Evolutionary conservation across 495 filamentous ascomycete genomes (phyloP), one percentile per base, ranked within the genome.

Genomic region (Lasiosphaeria ovina): DNA sequence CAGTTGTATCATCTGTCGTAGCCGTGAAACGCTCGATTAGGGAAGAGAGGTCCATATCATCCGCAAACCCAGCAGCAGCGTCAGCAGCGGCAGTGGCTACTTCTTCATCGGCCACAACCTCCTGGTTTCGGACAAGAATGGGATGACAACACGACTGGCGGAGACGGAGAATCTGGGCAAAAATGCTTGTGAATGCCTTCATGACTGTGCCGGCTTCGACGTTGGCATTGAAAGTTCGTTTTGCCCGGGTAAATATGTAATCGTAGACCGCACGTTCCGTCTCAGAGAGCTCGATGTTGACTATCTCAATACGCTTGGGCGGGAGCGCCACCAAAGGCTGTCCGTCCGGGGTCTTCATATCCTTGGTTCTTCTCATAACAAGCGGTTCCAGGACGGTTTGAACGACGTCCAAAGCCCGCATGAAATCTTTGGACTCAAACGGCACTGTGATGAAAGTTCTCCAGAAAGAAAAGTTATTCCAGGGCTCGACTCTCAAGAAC

Each of bases 381-480:
- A 98, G 79, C 8, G 94, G 94, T 66, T 98, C 95, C 24, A 98
- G 76, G 0, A 98, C 94, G 0, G 92, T 98, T 66, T 98, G 94
- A 3, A 98, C 95, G 4, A 98, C 95, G 69, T 98, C 94, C 7
- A 98, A 81, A 3, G 95, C 94, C 5, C 92, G 87, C 51, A 97
- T 83, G 62, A 91, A 97, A 64, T 98, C 89, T 63, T 94, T 95
- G 0, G 90, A 91, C 69, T 98, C 94, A 56, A 98, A 98, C 0
- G 94, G 94, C 12, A 93, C 86, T 0, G 95, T 98, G 64, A 98
- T 98, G 73, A 98, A 98, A 0, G 95, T 98, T 61, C 93, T 90
- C 94, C 94, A 98, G 76, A 95, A 98, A 4, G 92, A 94, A 70
- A 98, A 98, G 71, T 97, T 98, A 59, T 87, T 91, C 94, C 94